Base-by-base conservation (phyloP, 2,329 filamentous ascomycete species). In the Orbilia oligospora region DNA sequence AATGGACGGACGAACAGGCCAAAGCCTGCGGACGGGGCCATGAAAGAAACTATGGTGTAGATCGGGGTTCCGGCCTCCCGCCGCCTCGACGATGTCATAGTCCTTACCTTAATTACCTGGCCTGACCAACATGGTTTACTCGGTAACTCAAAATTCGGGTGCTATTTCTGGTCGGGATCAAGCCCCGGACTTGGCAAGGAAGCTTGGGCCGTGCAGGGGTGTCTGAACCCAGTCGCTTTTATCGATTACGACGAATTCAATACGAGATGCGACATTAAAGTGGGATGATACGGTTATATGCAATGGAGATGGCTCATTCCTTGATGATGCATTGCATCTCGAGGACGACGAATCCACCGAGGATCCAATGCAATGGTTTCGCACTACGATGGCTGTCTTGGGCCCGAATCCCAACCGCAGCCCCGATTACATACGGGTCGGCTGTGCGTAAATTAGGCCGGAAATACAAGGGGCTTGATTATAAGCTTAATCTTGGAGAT, bases 91-190 rank as follows among this genome's bases (percentile, higher is more conserved):
- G 56, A 61, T 61, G 36, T 44, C 56, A 61, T 61, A 30, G 27
- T 30, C 27, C 27, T 30, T 30, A 6, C 27, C 27, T 30, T 30
- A n/a, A n/a, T n/a, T n/a, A 61, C 64, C 64, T 68, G 64, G 64
- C 64, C 64, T 56, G 49, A 44, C 56, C 56, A 18, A 61, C 56
- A 61, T 61, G 56, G 33, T 61, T 44, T 58, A 9, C 36, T 61
- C 56, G 56, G 56, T 27, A 61, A 27, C 56, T 55, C n/a, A 55
- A 41, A 48, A 38, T 51, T 16, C 51, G 14, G 27, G 64, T 27
- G 44, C 64, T 68, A 68, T 68, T 61, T 68, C 64, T 33, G 36
- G 46, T 46, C 44, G 22, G 38, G 12, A 27, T 27, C 56, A 67
- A 67, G 24, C 63, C 63, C 63, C 27, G 30, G 46, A 53, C 63